These are phyloP conservation scores for Ophiostoma fasciatum DNA, from an alignment of 2,329 filamentous ascomycete genomes.

Conservation along the genomic window DNA sequence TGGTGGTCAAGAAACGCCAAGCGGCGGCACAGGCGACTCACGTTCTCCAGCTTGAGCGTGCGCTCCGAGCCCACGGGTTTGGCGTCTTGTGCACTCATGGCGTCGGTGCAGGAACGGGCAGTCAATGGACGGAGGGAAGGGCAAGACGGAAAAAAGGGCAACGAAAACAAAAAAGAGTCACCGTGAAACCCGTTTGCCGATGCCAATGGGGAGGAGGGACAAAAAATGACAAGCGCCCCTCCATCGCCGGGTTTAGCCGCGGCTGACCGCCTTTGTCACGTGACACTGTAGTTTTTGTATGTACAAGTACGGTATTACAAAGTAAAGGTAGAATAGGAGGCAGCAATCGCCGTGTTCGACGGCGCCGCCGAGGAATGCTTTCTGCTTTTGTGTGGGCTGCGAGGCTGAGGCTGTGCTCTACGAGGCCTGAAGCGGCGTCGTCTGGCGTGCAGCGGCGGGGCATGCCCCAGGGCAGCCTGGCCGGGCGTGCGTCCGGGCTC, in stretches of 20 bases:
- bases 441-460: too few species aligned
- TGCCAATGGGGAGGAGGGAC: not conserved
- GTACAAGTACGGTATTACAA: not conserved
- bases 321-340: constrained; percentile 1
- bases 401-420: too few species aligned
- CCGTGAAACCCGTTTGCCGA: too few species aligned
- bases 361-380: too few species aligned
- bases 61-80: constrained; percentile 9
- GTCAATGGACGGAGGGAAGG: not conserved
- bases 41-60: constrained; percentile 16
- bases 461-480: too few species aligned
- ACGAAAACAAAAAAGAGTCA: too few species aligned
- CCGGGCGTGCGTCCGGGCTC: too few species aligned
- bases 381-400: too few species aligned
- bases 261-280: constrained; percentile 9
- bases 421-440: too few species aligned
- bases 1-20: not conserved
- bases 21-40: constrained; percentile 18
- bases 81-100: constrained; percentile 8
- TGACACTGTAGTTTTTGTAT: too few species aligned
- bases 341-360: not conserved
- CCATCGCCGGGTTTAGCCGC: constrained; percentile 5
- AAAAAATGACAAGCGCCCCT: constrained; percentile 6
- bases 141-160: not conserved
- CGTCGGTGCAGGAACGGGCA: constrained; percentile 1